A percentile compares a stretch with the other conserved stretches of the same genome.
phyloP scores from a whole-genome alignment of 108 stramenopile genomes.

The Cylindrotheca closterium region DNA sequence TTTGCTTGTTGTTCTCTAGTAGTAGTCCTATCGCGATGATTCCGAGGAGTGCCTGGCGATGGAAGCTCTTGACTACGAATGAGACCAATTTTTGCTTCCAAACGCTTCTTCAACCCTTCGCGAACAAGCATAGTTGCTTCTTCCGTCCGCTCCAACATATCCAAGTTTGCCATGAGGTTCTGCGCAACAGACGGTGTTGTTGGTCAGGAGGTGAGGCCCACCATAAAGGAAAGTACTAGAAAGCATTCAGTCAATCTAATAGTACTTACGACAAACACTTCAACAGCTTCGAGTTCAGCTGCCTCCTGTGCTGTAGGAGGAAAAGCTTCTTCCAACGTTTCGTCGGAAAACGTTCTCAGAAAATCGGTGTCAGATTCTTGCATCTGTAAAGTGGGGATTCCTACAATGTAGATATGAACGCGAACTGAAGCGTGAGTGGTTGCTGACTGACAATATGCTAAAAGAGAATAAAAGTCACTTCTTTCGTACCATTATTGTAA shows the following conservation, averaged over 20 bases:
- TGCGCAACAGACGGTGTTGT: neutral
- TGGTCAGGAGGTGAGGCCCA: neutral
- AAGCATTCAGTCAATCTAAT: neutral
- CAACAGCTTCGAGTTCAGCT: constrained; percentile 55
- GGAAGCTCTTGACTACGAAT: constrained; percentile 33
- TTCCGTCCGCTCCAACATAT: constrained; percentile 48
- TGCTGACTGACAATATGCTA: too few species aligned
- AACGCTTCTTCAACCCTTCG: constrained; percentile 41
- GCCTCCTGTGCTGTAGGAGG: constrained; percentile 54
- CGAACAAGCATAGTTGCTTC: constrained; percentile 36
- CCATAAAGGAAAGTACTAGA: too few species aligned
- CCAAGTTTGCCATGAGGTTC: constrained; percentile 41
- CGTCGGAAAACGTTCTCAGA: constrained; percentile 43
- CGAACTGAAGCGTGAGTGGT: too few species aligned
- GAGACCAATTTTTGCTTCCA: constrained; percentile 53
- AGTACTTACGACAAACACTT: constrained; percentile 30
- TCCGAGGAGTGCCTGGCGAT: constrained; percentile 12
- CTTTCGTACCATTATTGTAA: constrained; percentile 26
- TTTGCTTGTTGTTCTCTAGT: constrained; percentile 13
- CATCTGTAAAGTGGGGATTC: constrained; percentile 13
- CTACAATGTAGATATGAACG: neutral
- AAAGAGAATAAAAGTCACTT: neutral
- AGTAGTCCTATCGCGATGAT: constrained; percentile 17
- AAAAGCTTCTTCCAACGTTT: constrained; percentile 51
- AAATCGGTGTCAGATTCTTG: constrained; percentile 25